Base-by-base conservation (phyloP, 2,329 filamentous ascomycete genomes). In the Cladosporium sp. region DNA sequence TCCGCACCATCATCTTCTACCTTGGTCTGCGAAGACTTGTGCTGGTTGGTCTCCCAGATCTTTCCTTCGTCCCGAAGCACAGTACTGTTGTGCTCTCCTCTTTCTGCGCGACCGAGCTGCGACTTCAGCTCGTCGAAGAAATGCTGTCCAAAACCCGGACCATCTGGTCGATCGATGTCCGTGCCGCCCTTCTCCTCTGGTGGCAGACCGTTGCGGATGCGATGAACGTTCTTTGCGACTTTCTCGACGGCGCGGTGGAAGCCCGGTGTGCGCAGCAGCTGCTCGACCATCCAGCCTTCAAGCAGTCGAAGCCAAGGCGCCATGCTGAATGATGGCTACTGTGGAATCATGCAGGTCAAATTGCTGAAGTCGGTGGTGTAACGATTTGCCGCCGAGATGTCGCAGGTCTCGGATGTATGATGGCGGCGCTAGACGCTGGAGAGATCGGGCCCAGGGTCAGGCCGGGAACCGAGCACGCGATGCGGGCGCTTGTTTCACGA, bases 191-290 rank as follows among this genome's bases (percentile, higher is more conserved):
- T 71, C 60, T 75, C 76, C 59, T 70, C 71, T 9, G 66, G 72
- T 53, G 79, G 75, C 42, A 74, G 73, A 44, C 75, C 76, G 55
- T 76, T 67, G 14, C 66, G 65, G 11, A 77, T 59, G 32, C 69
- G 64, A 56, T 75, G 70, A 53, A 77, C 70, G 53, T 66, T 67
- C 55, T 69, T 70, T 45, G 81, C 78, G 10, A 77, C 70, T 52
- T 72, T 72, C 19, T 76, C 72, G 14, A 82, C 76, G 22, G 62
- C 70, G 50, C 74, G 72, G 60, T 82, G 80, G 69, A 82, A 83
- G 34, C 71, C 64, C 2, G 77, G 77, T 50, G 76, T 80, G 49
- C 69, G 67, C 40, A 82, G 72, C 51, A 83, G 74, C 71, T 79
- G 62, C 38, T 63, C 57, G 8, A 61, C 63, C 46, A 57, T 54